Base-by-base conservation (phyloP, 495 filamentous ascomycete genomes). In the Pyrenopolyporus hunteri region DNA sequence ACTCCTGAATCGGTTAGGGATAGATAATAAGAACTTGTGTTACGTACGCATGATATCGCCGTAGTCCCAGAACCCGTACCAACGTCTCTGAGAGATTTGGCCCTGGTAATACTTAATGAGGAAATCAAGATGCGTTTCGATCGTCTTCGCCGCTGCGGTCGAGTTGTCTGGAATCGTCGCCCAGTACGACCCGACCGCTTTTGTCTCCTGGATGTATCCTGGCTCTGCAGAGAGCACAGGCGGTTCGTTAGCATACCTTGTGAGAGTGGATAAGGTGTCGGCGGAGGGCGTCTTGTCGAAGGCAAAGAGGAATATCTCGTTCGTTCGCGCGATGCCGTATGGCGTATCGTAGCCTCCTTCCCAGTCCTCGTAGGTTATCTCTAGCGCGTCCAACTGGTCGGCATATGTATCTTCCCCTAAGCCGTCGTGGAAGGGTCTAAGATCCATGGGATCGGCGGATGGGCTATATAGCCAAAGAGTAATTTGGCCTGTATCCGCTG, bases 281-380 rank as follows among this genome's bases (percentile, higher is more conserved):
- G 64, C 67, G 4, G 69, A 66, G 0, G 79, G 80, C 0, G 78
- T 80, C 2, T 63, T 33, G 2, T 71, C 71, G 44, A 80, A 80
- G 1, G 74, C 69, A 28, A 65, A 72, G 6, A 83, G 39, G 46
- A 70, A 79, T 39, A 83, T 42, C 53, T 81, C 76, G 44, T 72
- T 81, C 0, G 76, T 81, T 39, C 77, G 70, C 6, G 70, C 79
- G 19, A 82, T 78, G 3, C 80, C 80, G 40, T 78, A 74, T 1
- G 79, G 73, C 1, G 80, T 80, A 37, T 73, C 71, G 46, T 76
- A 78, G 0, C 74, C 78, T 3, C 66, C 73, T 45, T 82, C 80
- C 14, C 71, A 82, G 44, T 83, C 80, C 35, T 83, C 80, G 50
- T 83, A 83, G 0, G 80, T 83, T n/a, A 82, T 75, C n/a, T 81